These are phyloP conservation scores for Rhododendron molle DNA, from an alignment of 148 eudicot genomes.

Conservation along the genomic window DNA sequence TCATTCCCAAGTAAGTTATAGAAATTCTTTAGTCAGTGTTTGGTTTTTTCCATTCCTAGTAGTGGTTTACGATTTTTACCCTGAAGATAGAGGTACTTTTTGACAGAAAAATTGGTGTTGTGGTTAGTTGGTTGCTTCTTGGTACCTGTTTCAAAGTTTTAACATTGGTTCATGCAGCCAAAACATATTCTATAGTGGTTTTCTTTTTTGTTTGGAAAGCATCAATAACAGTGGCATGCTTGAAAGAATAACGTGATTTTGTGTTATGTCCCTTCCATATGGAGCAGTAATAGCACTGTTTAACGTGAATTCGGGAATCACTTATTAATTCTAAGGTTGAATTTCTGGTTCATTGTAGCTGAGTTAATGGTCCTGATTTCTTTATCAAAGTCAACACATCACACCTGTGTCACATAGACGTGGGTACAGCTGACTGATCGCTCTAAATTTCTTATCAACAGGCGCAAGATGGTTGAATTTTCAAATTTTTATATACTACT, in stretches of 20 bases:
- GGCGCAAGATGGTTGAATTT: not conserved
- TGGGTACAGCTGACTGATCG: no score
- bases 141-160: not conserved
- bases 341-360: not conserved
- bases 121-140: not conserved
- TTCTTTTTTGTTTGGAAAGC: not conserved
- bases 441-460: not conserved
- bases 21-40: not conserved
- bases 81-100: not conserved
- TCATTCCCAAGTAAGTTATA: constrained; percentile 76
- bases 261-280: not conserved
- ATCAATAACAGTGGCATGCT: not conserved
- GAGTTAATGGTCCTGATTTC: not conserved
- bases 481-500: not conserved
- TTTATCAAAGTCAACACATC: no score
- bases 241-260: not conserved
- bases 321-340: not conserved
- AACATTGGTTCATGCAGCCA: not conserved
- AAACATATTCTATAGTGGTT: not conserved
- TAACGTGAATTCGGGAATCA: not conserved
- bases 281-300: not conserved
- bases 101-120: not conserved
- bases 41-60: not conserved
- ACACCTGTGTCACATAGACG: no score
- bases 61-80: not conserved